A percentile compares a stretch with the other conserved stretches of the same genome.
Evolutionary conservation across 352 stramenopile genomes (phyloP).

Genomic region (Phytopythium sindhum): DNA sequence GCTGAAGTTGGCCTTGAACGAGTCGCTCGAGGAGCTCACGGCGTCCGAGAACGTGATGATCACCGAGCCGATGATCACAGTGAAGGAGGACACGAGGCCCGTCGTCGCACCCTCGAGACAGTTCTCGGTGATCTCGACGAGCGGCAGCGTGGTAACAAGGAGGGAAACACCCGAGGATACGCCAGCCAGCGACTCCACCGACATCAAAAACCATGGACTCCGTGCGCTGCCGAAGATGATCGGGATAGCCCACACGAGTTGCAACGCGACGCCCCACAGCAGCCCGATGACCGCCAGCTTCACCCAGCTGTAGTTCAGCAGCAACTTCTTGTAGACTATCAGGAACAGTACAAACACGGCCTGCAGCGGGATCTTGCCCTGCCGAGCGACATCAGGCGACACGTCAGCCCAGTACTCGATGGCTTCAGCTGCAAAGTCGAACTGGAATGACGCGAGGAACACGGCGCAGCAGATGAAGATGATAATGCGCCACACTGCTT

Average conservation of each 20-base stretch:
- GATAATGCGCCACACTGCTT: conserved; percentile 72
- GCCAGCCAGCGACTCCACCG: conserved; percentile 38
- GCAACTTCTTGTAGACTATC: conserved; percentile 43
- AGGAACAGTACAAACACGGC: conserved; percentile 42
- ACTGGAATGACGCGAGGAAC: conserved; percentile 62
- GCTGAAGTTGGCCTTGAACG: conserved; percentile 38
- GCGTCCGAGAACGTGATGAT: conserved; percentile 57
- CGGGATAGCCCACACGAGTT: conserved; percentile 31
- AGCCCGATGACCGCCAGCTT: conserved; percentile 46
- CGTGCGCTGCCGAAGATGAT: conserved; percentile 51
- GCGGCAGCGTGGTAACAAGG: conserved; percentile 52
- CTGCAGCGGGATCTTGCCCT: conserved; percentile 44
- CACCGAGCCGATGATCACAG: conserved; percentile 56
- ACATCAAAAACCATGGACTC: conserved; percentile 42
- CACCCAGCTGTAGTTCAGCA: conserved; percentile 78
- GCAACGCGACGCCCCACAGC: conserved; percentile 30
- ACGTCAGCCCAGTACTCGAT: conserved; percentile 47
- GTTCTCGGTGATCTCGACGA: conserved; percentile 74
- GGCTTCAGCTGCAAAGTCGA: conserved; percentile 48
- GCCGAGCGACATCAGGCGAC: conserved; percentile 30
- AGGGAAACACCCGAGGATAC: conserved; percentile 34
- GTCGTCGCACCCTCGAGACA: conserved; percentile 69
- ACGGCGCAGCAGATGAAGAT: conserved; percentile 61
- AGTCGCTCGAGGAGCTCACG: conserved; percentile 42
- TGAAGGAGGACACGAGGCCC: conserved; percentile 58